phyloP scores from a whole-genome alignment of 2,329 filamentous ascomycete genomes.

The Lachnum nothofagi region DNA sequence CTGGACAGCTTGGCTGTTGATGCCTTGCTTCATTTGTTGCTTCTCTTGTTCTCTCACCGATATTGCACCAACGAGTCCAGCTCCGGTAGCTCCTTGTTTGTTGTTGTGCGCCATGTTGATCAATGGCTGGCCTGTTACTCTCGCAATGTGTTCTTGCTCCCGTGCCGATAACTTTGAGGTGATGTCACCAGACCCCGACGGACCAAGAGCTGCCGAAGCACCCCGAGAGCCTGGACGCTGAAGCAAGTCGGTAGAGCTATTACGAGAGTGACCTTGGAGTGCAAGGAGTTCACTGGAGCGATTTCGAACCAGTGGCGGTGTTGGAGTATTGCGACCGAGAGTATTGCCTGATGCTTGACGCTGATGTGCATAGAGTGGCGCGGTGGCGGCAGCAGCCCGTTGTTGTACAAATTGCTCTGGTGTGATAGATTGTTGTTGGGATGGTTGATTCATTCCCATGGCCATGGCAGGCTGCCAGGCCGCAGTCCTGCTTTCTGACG shows the following conservation, averaged over 20 bases:
- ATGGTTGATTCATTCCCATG: conserved; percentile 43
- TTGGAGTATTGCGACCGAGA: conserved; percentile 39
- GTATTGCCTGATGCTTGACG: conserved; percentile 51
- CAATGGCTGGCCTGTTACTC: conserved; percentile 71
- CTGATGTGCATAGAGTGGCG: conserved; percentile 55
- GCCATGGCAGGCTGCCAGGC: conserved; percentile 73
- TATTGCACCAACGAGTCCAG: conserved; percentile 73
- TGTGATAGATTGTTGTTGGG: conserved; percentile 50
- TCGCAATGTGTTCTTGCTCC: conserved; percentile 84
- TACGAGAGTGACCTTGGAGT: conserved; percentile 37
- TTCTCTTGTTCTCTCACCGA: conserved; percentile 75
- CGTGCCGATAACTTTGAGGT: conserved; percentile 68
- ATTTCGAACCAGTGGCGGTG: conserved; percentile 39
- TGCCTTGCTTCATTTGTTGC: conserved; percentile 62
- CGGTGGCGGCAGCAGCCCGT: conserved; percentile 55
- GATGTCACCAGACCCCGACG: conserved; percentile 39
- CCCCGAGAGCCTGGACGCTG: conserved; percentile 55
- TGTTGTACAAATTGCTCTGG: conserved; percentile 82
- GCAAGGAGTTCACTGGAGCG: conserved; percentile 31
- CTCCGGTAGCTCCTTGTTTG: conserved; percentile 39
- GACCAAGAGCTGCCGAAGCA: conserved; percentile 38
- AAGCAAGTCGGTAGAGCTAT: conserved; percentile 44
- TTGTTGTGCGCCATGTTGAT: conserved; percentile 51
- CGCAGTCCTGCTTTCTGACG: conserved; percentile 58
- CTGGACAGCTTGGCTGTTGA: conserved; percentile 66